Base-by-base conservation (phyloP, 306 rosid genomes). In the Carpinus fangiana region DNA sequence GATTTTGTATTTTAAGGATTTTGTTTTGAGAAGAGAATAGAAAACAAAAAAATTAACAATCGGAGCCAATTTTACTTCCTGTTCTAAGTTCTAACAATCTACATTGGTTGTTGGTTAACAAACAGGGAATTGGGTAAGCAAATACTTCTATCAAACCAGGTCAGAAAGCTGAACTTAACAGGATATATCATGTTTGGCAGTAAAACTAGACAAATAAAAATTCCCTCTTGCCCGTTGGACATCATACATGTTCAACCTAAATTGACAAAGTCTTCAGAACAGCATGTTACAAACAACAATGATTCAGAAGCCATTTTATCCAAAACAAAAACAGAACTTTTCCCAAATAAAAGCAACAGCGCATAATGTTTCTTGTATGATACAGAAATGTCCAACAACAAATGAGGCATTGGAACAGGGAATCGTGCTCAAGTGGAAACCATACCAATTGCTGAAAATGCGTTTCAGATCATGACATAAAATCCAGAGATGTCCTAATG, bases 361-460 rank as follows among this genome's bases (percentile, higher is more conserved):
- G 53, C 74, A 79, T 45, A 41, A 53, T 72, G 55, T 60, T 66
- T 76, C 82, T 80, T 57, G 69, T 76, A 75, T 64, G n/a, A 67
- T 62, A 72, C 84, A 79, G 61, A 54, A 55, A 12, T 11, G 41
- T 51, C 36, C 80, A 66, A n/a, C 50, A 18, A 73, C 76, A 59
- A 52, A 41, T 65, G 66, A 81, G 50, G 55, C 8, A 65, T 36
- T 41, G 20, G 56, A 71, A 56, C 75, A 51, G 60, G 56, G 67
- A 75, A 75, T 71, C 53, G 11, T 50, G 66, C 56, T 31, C 17
- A 13, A 75, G 26, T 4, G 79, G 56, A 60, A 70, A 80, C 38
- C 68, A 65, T 79, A 50, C 74, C 47, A 54, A 75, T 34, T 62
- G 70, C 70, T 52, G 61, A 59, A 47, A 61, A 34, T 55, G 68